Evolutionary conservation across 2,329 filamentous ascomycete species (phyloP).

Genomic region (Colletotrichum sp.): DNA sequence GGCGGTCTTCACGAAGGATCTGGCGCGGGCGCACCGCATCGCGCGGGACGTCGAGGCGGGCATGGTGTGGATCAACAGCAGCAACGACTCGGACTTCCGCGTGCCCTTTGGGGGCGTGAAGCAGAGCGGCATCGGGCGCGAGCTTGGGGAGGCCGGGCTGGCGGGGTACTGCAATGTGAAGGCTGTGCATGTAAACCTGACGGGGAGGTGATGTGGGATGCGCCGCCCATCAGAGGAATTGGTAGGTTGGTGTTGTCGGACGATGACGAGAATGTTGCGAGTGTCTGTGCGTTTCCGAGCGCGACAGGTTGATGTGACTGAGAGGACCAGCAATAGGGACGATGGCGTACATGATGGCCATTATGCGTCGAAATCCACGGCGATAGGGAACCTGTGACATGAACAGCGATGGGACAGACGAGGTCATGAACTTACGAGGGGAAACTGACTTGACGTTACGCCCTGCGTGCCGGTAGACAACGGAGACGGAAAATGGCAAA

Average conservation of each 20-base stretch:
- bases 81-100: slow-evolving; percentile 34
- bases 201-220: neutral
- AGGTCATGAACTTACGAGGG: neutral
- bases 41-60: slow-evolving; percentile 59
- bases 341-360: neutral
- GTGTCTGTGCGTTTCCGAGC: neutral
- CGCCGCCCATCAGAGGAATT: neutral
- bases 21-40: slow-evolving; percentile 43
- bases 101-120: slow-evolving; percentile 38
- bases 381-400: neutral
- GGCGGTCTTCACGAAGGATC: slow-evolving; percentile 61
- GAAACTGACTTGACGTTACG: neutral
- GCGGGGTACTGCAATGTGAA: slow-evolving; percentile 32
- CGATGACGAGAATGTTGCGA: neutral
- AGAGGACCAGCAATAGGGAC: neutral
- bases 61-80: slow-evolving; percentile 46
- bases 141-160: slow-evolving; percentile 34
- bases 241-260: neutral
- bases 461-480: neutral
- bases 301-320: neutral
- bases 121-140: slow-evolving; percentile 35
- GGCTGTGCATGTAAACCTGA: slow-evolving; percentile 34
- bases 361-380: neutral
- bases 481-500: neutral
- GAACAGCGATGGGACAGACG: neutral